A percentile compares a stretch with the other conserved stretches of the same genome.
Conservation (phyloP, 2,329 filamentous ascomycete species). For the Tolypocladium sp. region DNA sequence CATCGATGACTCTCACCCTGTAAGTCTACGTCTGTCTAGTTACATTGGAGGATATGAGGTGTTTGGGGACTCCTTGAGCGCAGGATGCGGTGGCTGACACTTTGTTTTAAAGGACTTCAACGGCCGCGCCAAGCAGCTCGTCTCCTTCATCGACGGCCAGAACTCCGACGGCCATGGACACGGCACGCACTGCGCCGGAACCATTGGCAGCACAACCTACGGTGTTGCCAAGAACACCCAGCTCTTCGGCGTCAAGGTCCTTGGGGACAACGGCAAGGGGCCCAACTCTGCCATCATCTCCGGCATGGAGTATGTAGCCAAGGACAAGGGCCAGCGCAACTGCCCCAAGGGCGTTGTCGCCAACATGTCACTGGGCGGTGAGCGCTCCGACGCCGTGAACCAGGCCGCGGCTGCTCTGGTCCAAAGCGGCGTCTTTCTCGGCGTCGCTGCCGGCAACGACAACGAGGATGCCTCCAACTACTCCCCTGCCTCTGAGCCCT, state of each 20-base stretch:
- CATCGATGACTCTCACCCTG: slow-evolving; percentile 20
- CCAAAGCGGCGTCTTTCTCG: slow-evolving; percentile 34
- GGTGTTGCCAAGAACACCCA: slow-evolving; percentile 29
- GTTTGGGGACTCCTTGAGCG: too few species aligned
- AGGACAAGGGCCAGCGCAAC: slow-evolving; percentile 20
- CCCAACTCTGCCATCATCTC: slow-evolving; percentile 27
- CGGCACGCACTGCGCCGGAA: slow-evolving; percentile 28
- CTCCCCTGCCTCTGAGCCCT: slow-evolving; percentile 31
- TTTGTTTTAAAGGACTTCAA: slow-evolving; percentile 19
- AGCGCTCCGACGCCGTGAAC: slow-evolving; percentile 32
- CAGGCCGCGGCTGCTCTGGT: slow-evolving; percentile 32
- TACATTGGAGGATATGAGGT: neutral
- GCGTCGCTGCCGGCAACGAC: slow-evolving; percentile 42
- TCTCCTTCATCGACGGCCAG: slow-evolving; percentile 21
- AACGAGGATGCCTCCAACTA: slow-evolving; percentile 25
- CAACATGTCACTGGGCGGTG: slow-evolving; percentile 42
- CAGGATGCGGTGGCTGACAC: neutral
- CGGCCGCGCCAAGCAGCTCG: slow-evolving; percentile 25
- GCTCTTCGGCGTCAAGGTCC: slow-evolving; percentile 29
- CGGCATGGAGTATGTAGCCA: slow-evolving; percentile 28
- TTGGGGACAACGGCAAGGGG: slow-evolving; percentile 21
- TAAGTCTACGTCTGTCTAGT: slow-evolving; percentile 10
- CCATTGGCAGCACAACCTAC: slow-evolving; percentile 22
- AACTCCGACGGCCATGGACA: slow-evolving; percentile 22
- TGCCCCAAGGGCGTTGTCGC: slow-evolving; percentile 33